Evolutionary conservation across 2,329 filamentous ascomycete species (phyloP).

Genomic region (Neofusicoccum laricinum): DNA sequence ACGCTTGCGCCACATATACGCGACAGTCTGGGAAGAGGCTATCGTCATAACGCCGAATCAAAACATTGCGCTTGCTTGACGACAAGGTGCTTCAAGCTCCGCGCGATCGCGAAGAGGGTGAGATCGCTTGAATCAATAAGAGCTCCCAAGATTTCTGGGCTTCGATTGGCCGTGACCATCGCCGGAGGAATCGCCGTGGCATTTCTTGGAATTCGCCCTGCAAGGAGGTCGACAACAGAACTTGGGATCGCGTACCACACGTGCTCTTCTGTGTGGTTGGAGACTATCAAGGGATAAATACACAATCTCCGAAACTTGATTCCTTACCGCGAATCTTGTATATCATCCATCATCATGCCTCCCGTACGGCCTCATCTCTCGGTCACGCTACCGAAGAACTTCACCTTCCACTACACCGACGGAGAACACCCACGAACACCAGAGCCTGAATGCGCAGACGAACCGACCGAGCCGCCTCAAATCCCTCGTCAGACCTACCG

Average conservation of each 20-base stretch:
- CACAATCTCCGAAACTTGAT: slow-evolving; percentile 13
- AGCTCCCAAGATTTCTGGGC: slow-evolving; percentile 5
- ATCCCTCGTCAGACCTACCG: slow-evolving; percentile 49
- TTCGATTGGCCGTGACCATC: neutral
- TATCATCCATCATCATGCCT: slow-evolving; percentile 30
- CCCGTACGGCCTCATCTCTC: slow-evolving; percentile 45
- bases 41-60: neutral
- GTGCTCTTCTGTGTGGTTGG: slow-evolving; percentile 11
- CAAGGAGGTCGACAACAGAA: slow-evolving; percentile 9
- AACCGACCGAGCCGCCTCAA: slow-evolving; percentile 39
- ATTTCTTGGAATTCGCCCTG: slow-evolving; percentile 11
- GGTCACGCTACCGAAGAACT: slow-evolving; percentile 50
- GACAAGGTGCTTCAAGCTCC: neutral
- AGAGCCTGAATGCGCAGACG: slow-evolving; percentile 39
- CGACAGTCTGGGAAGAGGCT: neutral
- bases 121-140: neutral
- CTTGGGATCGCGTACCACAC: slow-evolving; percentile 4
- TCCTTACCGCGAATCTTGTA: slow-evolving; percentile 11
- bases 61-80: neutral
- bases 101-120: neutral
- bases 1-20: slow-evolving; percentile 6
- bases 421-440: slow-evolving; percentile 44
- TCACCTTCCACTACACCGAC: slow-evolving; percentile 49
- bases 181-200: neutral
- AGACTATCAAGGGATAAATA: slow-evolving; percentile 14